phyloP scores from a whole-genome alignment of 768 basidiomycete species.

The Suillus bovinus region DNA sequence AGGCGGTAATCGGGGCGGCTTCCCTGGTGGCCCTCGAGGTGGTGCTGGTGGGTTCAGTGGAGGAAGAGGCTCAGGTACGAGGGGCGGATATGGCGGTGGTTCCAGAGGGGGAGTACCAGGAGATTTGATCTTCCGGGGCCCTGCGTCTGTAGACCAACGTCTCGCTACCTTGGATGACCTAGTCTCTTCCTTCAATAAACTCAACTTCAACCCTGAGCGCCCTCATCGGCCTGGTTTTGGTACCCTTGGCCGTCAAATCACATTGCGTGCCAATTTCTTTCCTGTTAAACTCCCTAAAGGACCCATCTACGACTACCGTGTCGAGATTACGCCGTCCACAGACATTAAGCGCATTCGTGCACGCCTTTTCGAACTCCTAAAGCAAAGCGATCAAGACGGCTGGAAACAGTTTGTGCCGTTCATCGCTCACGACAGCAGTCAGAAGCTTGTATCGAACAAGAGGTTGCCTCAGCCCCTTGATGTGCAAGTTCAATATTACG shows the following conservation, averaged over 20 bases:
- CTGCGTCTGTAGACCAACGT: slow-evolving; percentile 35
- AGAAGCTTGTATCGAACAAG: slow-evolving; percentile 41
- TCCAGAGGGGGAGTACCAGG: slow-evolving; percentile 26
- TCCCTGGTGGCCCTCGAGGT: not conserved
- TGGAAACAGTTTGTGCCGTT: slow-evolving; percentile 39
- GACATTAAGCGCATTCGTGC: slow-evolving; percentile 38
- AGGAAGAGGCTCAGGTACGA: slow-evolving; percentile 11
- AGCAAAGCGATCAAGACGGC: slow-evolving; percentile 33
- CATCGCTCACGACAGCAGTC: slow-evolving; percentile 42
- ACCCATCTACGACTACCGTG: slow-evolving; percentile 46
- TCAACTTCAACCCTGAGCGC: slow-evolving; percentile 34
- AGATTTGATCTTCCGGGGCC: slow-evolving; percentile 31
- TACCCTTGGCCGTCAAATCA: slow-evolving; percentile 37
- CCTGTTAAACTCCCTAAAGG: slow-evolving; percentile 41
- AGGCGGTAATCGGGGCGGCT: slow-evolving; percentile 15
- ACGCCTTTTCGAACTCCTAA: slow-evolving; percentile 45
- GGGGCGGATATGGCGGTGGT: slow-evolving; percentile 29
- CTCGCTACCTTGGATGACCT: slow-evolving; percentile 29
- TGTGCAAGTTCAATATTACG: no score
- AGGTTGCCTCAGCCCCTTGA: slow-evolving; percentile 39
- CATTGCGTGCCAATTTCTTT: slow-evolving; percentile 53
- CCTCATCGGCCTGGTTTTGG: slow-evolving; percentile 52
- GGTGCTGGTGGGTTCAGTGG: slow-evolving; percentile 18
- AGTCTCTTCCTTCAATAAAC: slow-evolving; percentile 29
- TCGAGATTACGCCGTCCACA: slow-evolving; percentile 38